Evolutionary conservation across 305 asterid genomes (phyloP).

Genomic region (Nicotiana rustica): DNA sequence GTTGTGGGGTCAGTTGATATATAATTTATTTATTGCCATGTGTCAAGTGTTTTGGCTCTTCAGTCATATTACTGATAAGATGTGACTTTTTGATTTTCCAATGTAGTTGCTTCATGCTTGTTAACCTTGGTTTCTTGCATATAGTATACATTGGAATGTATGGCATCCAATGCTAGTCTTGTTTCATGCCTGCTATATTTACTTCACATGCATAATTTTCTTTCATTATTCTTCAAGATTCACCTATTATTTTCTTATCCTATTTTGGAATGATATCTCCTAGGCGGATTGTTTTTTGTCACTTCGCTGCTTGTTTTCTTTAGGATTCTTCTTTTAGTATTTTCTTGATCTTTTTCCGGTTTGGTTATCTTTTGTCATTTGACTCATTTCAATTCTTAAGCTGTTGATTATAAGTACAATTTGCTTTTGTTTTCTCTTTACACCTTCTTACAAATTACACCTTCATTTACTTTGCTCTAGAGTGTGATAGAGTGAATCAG

Average conservation of each 20-base stretch:
- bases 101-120: neutral
- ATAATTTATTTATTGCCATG: slow-evolving; percentile 19
- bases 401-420: neutral
- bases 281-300: neutral
- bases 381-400: slow-evolving; percentile 15
- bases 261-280: neutral
- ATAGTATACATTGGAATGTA: neutral
- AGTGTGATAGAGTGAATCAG: neutral
- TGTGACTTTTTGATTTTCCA: neutral
- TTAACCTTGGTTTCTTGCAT: slow-evolving; percentile 26
- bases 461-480: slow-evolving; percentile 12
- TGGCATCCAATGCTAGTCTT: neutral
- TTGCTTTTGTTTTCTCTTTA: slow-evolving; percentile 16
- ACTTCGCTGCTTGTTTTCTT: slow-evolving; percentile 21
- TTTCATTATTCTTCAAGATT: slow-evolving; percentile 1
- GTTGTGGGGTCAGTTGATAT: slow-evolving; percentile 93
- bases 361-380: slow-evolving; percentile 14
- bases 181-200: neutral
- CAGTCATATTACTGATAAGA: slow-evolving; percentile 25
- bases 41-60: slow-evolving; percentile 5
- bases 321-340: slow-evolving; percentile 28
- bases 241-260: slow-evolving; percentile 10
- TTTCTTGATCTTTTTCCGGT: slow-evolving; percentile 4
- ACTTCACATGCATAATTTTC: slow-evolving; percentile 14
- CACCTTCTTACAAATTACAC: neutral